Evolutionary conservation across 352 stramenopile species (phyloP), one percentile per base, ranked within the genome.

Genomic region (Phytophthora capsici): DNA sequence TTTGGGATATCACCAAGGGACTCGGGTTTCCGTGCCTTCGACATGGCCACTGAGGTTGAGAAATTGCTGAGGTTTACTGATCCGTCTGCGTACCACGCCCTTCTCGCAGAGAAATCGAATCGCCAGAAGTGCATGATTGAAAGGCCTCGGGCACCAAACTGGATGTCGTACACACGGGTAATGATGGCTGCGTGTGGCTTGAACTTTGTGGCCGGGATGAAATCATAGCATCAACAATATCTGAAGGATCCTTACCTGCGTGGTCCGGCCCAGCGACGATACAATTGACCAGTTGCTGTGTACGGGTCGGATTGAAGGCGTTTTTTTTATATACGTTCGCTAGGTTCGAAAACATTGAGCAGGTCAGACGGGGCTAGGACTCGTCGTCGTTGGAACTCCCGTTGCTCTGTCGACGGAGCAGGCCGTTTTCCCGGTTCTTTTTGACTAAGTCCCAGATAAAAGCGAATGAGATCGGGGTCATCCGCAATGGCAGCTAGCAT

Each of bases 1-100:
- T 57, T 68, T 6, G 60, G 53, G 0, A 63, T 4, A n/a, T 63
- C 60, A 5, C 61, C 45, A 2, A 63, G 23, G 0, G 44, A 54
- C 6, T 44, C 13, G 1, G 45, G 10, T 16, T 48, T 48, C 0
- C 1, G 1, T 6, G 51, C 36, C 28, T 52, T 68, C 3, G 60
- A 44, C 3, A 68, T 20, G 1, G 34, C 0, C 0, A 68, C 44
- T 0, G 60, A 57, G 0, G 37, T 13, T 1, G 45, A 8, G 6
- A 68, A 68, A n/a, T 57, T 62, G 28, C 20, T 62, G 13, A 68
- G 16, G 16, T 62, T 54, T 2, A 68, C 51, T 0, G 44, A 62
- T 2, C 45, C 60, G n/a, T 57, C 45, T 10, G 60, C 17, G 20
- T 58, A 68, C 60, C 60, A 68, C 1, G 25, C 45, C 4, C 60